Base-by-base conservation (phyloP, 805 yeast genomes). In the Trichomonascus vanleenenianus region DNA sequence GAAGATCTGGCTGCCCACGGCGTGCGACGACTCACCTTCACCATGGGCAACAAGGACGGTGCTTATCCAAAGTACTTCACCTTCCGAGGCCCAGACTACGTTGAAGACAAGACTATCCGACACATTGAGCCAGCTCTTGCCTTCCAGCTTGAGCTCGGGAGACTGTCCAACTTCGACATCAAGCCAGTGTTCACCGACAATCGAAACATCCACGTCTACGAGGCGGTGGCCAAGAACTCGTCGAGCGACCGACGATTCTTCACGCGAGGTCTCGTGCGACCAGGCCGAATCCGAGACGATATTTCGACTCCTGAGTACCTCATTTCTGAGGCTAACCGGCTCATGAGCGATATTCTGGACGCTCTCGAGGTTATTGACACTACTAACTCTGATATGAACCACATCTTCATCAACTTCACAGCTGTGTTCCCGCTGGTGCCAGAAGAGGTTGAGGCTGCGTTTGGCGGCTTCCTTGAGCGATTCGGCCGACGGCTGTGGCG, bases 71-170 rank as follows among this genome's bases (percentile, higher is more conserved):
- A 84, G 66, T 93, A 91, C 73, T 93, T 82, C 72, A 93, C 97
- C 33, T 93, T 86, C 77, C 85, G 85, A 60, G 95, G 91, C 50
- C 95, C 95, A 43, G 74, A 75, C 32, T 93, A 84, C 63, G 59
- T 57, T 31, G 99, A 93, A 70, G 95, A 93, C 70, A 79, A 82
- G 67, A 89, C 89, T 16, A 85, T 93, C 64, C 88, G 99, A 72
- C 97, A 93, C 64, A 88, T 93, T 56, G 97, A 93, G 67, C 99
- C 99, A 19, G 96, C 97, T 36, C 74, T 91, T 59, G 97, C 98
- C 43, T 93, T 81, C 84, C 98, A 93, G 72, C 76, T 93, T 56
- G 99, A 93, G 70, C 75, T 93, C 52, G 91, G 86, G 59, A 81
- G 97, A 70, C 75, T 93, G 68, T 86, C 95, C 39, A 94, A 93